Evolutionary conservation across 2,329 filamentous ascomycete genomes (phyloP).

Genomic region (Penicillium sp.): DNA sequence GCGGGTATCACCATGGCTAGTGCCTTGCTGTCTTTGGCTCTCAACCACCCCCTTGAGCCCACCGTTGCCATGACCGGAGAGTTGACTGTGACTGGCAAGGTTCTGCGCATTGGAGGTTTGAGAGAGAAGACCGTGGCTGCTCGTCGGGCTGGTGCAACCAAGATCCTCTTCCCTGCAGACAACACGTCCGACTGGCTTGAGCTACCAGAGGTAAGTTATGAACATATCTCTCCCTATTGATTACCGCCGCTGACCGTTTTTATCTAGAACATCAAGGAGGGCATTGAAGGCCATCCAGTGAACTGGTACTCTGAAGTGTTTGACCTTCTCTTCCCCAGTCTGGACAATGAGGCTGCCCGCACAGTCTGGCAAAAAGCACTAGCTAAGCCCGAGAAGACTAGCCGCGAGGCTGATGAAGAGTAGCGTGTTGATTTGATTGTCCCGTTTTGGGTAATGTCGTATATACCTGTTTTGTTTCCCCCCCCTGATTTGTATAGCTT

Average conservation of each 20-base stretch:
- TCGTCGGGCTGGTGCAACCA: conserved; percentile 85
- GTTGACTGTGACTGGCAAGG: conserved; percentile 93
- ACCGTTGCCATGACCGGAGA: conserved; percentile 98
- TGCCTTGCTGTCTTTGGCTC: conserved; percentile 77
- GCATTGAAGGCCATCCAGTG: conserved; percentile 85
- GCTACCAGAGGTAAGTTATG: conserved; percentile 77
- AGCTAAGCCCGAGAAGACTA: conserved; percentile 52
- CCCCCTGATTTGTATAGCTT: too few relatives aligned
- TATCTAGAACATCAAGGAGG: conserved; percentile 90
- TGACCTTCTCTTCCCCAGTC: conserved; percentile 78
- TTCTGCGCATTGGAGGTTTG: conserved; percentile 87
- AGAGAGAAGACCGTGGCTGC: conserved; percentile 97
- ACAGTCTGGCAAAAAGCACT: conserved; percentile 67
- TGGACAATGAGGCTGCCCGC: conserved; percentile 73
- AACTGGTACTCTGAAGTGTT: conserved; percentile 96
- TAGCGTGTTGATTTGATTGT: conserved; percentile 21
- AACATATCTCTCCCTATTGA: background rate
- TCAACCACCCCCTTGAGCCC: conserved; percentile 75
- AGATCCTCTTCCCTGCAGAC: conserved; percentile 90
- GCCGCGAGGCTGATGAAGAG: conserved; percentile 29
- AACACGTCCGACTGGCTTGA: conserved; percentile 98
- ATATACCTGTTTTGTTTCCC: too few relatives aligned
- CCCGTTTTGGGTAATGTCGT: conserved; percentile 8
- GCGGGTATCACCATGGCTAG: conserved; percentile 99
- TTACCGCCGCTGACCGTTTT: conserved; percentile 19